Evolutionary conservation across 164 flowering plant genomes (phyloP).

Genomic region (Chimonanthus salicifolius): DNA sequence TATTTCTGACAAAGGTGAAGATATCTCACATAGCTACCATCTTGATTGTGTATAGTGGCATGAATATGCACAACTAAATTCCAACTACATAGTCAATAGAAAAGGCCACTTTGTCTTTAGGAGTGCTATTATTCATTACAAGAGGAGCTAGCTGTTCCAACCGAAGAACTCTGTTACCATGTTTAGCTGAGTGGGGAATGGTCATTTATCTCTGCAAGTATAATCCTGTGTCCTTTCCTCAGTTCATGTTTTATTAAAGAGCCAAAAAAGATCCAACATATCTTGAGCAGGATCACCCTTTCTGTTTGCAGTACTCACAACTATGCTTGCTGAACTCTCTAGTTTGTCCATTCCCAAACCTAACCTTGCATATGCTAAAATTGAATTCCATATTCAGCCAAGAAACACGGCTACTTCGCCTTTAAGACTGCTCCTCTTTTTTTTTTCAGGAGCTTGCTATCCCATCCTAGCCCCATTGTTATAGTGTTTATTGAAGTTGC

Average conservation of each 20-base stretch:
- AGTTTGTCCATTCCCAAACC: neutral
- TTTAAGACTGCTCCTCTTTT: slow-evolving; percentile 17
- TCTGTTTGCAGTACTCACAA: slow-evolving; percentile 3
- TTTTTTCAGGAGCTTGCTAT: slow-evolving; percentile 9
- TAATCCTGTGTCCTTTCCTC: slow-evolving; percentile 16
- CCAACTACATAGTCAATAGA: slow-evolving; percentile 35
- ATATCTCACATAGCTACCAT: too few species aligned
- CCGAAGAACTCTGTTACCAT: too few species aligned
- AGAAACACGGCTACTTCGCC: slow-evolving; percentile 54
- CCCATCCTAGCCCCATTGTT: too few species aligned
- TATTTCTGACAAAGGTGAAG: too few species aligned
- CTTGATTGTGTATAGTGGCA: too few species aligned
- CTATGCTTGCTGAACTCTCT: neutral
- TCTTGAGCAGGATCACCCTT: slow-evolving; percentile 55
- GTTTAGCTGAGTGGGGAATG: too few species aligned
- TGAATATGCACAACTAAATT: neutral
- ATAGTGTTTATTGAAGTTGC: too few species aligned
- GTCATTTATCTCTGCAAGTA: too few species aligned
- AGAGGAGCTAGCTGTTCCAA: too few species aligned
- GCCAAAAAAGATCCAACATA: slow-evolving; percentile 55
- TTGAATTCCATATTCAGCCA: slow-evolving; percentile 25
- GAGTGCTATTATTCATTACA: too few species aligned
- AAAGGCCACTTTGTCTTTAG: slow-evolving; percentile 52
- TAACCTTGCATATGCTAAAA: neutral
- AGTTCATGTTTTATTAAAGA: slow-evolving; percentile 33